phyloP scores from a whole-genome alignment of 2,329 filamentous ascomycete genomes.

The Ampelomyces quisqualis region DNA sequence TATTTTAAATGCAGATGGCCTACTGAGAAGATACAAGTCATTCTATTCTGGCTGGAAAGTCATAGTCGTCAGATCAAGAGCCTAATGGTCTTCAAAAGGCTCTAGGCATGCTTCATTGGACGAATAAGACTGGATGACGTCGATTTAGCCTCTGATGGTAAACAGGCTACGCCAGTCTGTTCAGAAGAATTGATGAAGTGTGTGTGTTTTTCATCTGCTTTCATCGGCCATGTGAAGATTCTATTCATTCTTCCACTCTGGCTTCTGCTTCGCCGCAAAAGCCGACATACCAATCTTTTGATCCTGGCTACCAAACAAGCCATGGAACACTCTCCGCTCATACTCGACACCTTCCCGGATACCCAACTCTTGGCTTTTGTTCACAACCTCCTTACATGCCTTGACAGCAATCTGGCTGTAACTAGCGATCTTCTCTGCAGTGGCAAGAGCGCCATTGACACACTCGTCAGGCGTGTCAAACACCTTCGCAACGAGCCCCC shows the following conservation, averaged over 20 bases:
- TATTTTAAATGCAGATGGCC: too few relatives aligned
- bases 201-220: too few relatives aligned
- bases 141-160: too few relatives aligned
- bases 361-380: slow-evolving; percentile 92
- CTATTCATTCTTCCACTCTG: slow-evolving; percentile 83
- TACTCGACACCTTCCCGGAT: slow-evolving; percentile 91
- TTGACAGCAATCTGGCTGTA: slow-evolving; percentile 85
- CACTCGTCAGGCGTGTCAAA: slow-evolving; percentile 80
- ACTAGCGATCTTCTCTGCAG: slow-evolving; percentile 84
- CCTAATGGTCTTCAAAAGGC: too few relatives aligned
- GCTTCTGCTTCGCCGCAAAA: slow-evolving; percentile 91
- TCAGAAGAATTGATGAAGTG: too few relatives aligned
- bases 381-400: slow-evolving; percentile 96
- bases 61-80: too few relatives aligned
- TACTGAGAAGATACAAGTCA: too few relatives aligned
- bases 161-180: too few relatives aligned
- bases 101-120: too few relatives aligned
- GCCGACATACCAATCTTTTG: slow-evolving; percentile 96
- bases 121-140: too few relatives aligned
- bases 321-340: slow-evolving; percentile 90
- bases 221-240: too few relatives aligned
- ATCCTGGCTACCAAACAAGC: slow-evolving; percentile 88
- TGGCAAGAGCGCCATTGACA: slow-evolving; percentile 76
- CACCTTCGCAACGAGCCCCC: slow-evolving; percentile 83
- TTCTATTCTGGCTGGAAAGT: too few relatives aligned